Base-by-base conservation (phyloP, 805 yeast genomes). In the Hanseniaspora meyeri region DNA sequence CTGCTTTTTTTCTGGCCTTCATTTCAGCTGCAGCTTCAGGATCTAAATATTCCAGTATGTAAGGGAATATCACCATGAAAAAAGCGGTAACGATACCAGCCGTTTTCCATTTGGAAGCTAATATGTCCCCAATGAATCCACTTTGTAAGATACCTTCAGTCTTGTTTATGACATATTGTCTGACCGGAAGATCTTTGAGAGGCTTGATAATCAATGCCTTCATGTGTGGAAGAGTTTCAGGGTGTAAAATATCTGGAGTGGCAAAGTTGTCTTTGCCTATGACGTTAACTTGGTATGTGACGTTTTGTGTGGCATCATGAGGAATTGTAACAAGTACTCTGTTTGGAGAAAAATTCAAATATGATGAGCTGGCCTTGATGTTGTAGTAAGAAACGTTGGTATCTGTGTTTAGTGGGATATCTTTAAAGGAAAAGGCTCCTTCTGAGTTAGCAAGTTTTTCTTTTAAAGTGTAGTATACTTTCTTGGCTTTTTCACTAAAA, bases 21-120 rank as follows among this genome's bases (percentile, higher is more conserved):
- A 72, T 62, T 11, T 65, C 60, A 48, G 64, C 60, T 6, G 73
- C 72, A 12, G 72, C 68, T 43, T 71, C 76, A 39, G 76, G 75
- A 57, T 73, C 76, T 32, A 73, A 56, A 55, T 65, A 69, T 60
- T 71, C 75, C n/a, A 73, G 40, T 0, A 72, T 31, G 45, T 65
- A 59, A 19, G 77, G 77, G 58, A 68, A 66, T 12, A 62, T 49
- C 10, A 72, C 29, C 5, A 60, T 60, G 4, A 72, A 58, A 0
- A 70, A 51, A 6, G 65, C 67, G 20, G 66, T 68, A 3, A 65
- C 67, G 16, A 46, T 29, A 37, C 24, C 32, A 27, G 70, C 60
- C 5, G 58, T 50, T 57, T 73, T 73, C 66, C 72, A 65, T 47
- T 71, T 73, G 36, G 72, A 70, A 49, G 67, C 65, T 10, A 72